phyloP scores from a whole-genome alignment of 2,329 filamentous ascomycete species.

The Fusarium camptoceras region DNA sequence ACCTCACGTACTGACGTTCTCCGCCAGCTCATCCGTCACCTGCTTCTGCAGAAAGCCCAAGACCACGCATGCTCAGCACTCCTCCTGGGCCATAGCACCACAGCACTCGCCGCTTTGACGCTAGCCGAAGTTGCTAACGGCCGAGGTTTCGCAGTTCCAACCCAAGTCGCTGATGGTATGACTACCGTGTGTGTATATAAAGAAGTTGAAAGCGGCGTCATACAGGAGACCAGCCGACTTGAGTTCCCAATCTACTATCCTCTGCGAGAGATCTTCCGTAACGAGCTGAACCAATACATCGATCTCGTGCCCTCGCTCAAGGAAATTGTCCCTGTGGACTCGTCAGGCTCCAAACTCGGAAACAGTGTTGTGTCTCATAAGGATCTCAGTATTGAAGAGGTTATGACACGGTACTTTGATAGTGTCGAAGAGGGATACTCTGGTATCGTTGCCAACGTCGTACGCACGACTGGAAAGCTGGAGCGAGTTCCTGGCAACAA shows the following conservation, averaged over 20 bases:
- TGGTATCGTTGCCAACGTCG: conserved; percentile 94
- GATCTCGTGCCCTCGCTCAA: conserved; percentile 65
- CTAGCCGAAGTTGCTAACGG: conserved; percentile 92
- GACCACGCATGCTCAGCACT: conserved; percentile 73
- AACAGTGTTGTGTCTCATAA: conserved; percentile 70
- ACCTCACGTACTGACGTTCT: conserved; percentile 82
- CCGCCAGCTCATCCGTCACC: conserved; percentile 75
- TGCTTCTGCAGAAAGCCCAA: conserved; percentile 75
- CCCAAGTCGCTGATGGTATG: conserved; percentile 81
- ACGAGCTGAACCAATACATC: conserved; percentile 79
- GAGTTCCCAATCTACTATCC: conserved; percentile 75
- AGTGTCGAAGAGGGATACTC: conserved; percentile 85
- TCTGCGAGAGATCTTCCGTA: conserved; percentile 84
- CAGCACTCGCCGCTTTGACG: conserved; percentile 85
- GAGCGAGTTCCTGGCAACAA: conserved; percentile 58
- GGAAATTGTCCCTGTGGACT: conserved; percentile 58
- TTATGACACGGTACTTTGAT: conserved; percentile 90
- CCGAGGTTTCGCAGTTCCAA: conserved; percentile 84
- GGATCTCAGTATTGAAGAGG: conserved; percentile 87
- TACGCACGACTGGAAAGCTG: conserved; percentile 89
- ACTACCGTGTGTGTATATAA: conserved; percentile 52
- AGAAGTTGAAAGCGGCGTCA: conserved; percentile 31
- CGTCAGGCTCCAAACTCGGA: conserved; percentile 40
- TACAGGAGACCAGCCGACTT: conserved; percentile 37
- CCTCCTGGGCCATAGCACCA: conserved; percentile 88